These are phyloP conservation scores for Solanum ossicruentum DNA, from an alignment of 257 asterid species.

Conservation along the genomic window DNA sequence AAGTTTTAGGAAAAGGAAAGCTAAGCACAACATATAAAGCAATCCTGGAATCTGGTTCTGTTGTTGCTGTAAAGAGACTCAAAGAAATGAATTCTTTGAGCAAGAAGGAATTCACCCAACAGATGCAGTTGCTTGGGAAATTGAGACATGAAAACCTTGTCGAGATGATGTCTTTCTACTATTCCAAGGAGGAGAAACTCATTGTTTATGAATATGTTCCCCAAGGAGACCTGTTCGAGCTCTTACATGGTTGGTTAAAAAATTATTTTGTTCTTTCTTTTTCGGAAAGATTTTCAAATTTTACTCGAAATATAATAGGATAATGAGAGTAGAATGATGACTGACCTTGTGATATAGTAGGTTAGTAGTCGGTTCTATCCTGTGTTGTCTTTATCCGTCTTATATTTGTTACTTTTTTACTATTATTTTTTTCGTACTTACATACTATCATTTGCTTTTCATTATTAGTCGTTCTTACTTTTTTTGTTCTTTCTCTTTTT, in stretches of 20 bases:
- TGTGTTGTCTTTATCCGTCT: no score
- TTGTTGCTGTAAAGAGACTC: conserved; percentile 61
- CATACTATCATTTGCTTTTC: no score
- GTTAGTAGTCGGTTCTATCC: no score
- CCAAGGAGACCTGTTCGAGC: conserved; percentile 32
- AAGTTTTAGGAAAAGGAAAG: conserved; percentile 47
- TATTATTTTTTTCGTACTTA: no score
- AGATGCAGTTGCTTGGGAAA: conserved; percentile 41
- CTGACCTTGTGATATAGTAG: no score
- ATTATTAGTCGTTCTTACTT: no score
- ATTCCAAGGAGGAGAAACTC: conserved; percentile 57
- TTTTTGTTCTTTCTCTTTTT: no score
- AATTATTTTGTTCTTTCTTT: background rate
- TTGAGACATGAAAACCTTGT: conserved; percentile 41
- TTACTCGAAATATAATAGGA: no score
- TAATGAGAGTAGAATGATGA: no score
- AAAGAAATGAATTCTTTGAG: conserved; percentile 19
- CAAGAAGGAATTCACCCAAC: conserved; percentile 48
- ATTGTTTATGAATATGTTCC: conserved; percentile 41
- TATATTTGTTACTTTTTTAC: no score
- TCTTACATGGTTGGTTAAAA: conserved; percentile 44
- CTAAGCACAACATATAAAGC: conserved; percentile 59
- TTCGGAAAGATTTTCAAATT: background rate
- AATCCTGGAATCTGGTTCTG: conserved; percentile 41
- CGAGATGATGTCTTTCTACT: conserved; percentile 39